These are phyloP conservation scores for Xylaria curta DNA, from an alignment of 495 filamentous ascomycete genomes.

Conservation along the genomic window DNA sequence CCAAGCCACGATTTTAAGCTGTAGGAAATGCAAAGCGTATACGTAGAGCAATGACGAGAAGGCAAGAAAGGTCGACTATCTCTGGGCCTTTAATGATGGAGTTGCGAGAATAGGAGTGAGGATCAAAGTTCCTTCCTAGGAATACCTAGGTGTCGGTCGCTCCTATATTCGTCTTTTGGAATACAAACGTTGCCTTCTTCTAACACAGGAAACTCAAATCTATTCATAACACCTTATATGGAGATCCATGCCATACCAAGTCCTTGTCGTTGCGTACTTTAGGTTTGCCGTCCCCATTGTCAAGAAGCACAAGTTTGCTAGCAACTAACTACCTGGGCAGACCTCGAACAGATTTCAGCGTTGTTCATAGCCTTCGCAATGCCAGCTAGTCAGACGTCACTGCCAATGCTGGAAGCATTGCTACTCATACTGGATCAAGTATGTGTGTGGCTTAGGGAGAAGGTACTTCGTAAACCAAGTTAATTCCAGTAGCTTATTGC, in stretches of 20 bases:
- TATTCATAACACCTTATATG: neutral
- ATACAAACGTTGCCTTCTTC: neutral
- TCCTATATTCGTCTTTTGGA: too few species aligned
- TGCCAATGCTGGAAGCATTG: neutral
- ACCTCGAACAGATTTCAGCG: neutral
- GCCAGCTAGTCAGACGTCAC: neutral
- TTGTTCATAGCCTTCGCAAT: neutral
- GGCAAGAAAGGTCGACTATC: neutral
- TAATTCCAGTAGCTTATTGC: neutral
- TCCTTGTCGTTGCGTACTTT: neutral
- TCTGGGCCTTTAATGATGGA: neutral
- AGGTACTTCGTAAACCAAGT: neutral
- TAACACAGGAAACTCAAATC: neutral
- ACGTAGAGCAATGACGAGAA: neutral
- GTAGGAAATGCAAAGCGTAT: neutral
- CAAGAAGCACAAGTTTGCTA: neutral
- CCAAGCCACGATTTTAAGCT: neutral
- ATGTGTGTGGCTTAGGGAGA: neutral
- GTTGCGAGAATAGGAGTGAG: neutral
- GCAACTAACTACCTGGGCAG: neutral
- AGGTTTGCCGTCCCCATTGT: neutral
- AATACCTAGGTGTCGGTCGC: neutral
- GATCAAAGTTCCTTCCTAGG: conserved; percentile 2
- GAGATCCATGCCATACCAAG: neutral
- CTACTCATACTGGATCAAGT: neutral